Base-by-base conservation (phyloP, 352 stramenopile genomes). In the Pythium folliculosum region DNA sequence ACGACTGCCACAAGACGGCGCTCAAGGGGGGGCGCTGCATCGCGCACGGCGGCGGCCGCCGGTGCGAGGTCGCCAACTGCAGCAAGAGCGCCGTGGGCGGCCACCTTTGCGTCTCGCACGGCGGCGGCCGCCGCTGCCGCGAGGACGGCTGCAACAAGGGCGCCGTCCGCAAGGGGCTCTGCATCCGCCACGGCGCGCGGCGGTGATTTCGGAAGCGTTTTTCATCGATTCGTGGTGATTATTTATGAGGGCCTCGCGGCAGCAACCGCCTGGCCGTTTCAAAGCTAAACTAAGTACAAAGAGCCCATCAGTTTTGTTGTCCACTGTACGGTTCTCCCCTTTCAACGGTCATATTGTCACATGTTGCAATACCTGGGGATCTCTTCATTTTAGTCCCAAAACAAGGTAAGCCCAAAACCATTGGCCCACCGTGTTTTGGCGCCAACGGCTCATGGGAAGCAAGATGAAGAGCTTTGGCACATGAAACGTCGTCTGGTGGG, bases 11-110 rank as follows among this genome's bases (percentile, higher is more conserved):
- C 59, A 91, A 90, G 75, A 89, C 81, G 9, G 83, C 83, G 32
- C 78, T 89, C 49, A 88, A 89, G 40, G 83, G 83, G 30, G 83
- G 83, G 0, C 64, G 74, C 6, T 89, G 83, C 57, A 89, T 91
- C 54, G 81, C 80, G 0, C 82, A 91, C 67, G 82, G 82, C 45
- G 82, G 82, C 30, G 82, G 82, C 0, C 70, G 81, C 21, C 80
- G 82, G 25, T 91, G 82, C 45, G 73, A 89, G 43, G 60, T 86
- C 32, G 50, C 49, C 17, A 60, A 50, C 21, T 91, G 83, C 70
- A 69, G 62, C 27, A 89, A 87, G 61, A 90, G 81, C 54, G 83
- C 83, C 0, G 81, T 90, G 10, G 82, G 83, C 10, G 82, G 82
- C 14, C 76, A 84, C 49, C 23, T 82, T 5, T 91, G 83, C 40